A percentile compares a stretch with the other conserved stretches of the same genome.
These are phyloP conservation scores for Phytopythium oedochilum DNA, from an alignment of 352 stramenopile species.

Conservation along the genomic window DNA sequence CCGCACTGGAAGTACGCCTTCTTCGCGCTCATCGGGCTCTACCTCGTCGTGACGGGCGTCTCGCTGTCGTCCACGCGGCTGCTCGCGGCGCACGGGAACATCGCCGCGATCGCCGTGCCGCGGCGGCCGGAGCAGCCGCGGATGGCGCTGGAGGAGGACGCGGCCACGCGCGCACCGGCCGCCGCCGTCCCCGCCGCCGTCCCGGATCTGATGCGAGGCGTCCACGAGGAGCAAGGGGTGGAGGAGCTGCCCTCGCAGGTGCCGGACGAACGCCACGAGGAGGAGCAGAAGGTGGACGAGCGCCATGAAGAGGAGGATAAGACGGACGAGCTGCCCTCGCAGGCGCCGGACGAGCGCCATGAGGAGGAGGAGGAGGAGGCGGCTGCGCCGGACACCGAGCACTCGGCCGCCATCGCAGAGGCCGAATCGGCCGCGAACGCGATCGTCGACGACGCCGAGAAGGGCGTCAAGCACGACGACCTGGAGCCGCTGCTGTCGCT, in stretches of 20 bases:
- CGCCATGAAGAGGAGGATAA: neutral
- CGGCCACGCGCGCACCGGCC: neutral
- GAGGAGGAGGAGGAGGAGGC: constrained; percentile 5
- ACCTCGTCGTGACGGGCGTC: constrained; percentile 13
- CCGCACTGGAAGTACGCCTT: constrained; percentile 20
- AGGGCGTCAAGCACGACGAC: neutral
- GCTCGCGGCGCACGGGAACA: neutral
- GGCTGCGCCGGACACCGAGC: constrained; percentile 4
- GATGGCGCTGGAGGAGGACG: neutral
- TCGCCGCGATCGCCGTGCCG: constrained; percentile 1
- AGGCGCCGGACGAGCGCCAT: neutral
- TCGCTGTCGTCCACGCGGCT: constrained; percentile 10
- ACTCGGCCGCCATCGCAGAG: neutral
- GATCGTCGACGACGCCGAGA: constrained; percentile 1
- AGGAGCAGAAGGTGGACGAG: neutral
- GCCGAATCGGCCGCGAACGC: neutral
- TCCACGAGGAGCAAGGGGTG: constrained; percentile 8
- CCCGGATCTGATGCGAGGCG: neutral
- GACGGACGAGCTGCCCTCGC: neutral
- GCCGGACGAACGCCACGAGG: neutral
- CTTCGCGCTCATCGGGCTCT: constrained; percentile 21
- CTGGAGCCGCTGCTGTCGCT: constrained; percentile 5
- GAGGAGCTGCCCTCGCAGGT: constrained; percentile 11
- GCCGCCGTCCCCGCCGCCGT: neutral
- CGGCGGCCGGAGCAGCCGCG: constrained; percentile 4